These are phyloP conservation scores for Striga hermonthica DNA, from an alignment of 305 asterid genomes.

Conservation along the genomic window DNA sequence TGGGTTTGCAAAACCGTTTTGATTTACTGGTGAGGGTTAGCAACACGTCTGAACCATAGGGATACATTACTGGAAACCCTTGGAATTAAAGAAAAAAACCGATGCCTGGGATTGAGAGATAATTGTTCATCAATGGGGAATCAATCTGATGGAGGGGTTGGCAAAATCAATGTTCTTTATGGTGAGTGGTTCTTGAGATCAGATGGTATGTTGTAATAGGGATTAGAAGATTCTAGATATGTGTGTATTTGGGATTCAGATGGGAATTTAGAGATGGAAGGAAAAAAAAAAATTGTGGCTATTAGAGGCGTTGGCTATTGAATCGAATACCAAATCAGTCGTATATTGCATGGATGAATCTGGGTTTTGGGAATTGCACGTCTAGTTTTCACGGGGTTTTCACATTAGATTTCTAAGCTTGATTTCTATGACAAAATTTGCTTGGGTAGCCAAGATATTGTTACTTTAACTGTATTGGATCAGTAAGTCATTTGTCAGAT, in stretches of 20 bases:
- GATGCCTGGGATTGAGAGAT: slow-evolving; percentile 25
- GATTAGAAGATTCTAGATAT: slow-evolving; percentile 8
- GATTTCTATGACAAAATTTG: no score
- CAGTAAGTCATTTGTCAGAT: no score
- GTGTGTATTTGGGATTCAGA: no score
- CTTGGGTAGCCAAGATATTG: no score
- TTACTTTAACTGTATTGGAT: no score
- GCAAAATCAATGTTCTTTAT: slow-evolving; percentile 9
- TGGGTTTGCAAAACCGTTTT: slow-evolving; percentile 30
- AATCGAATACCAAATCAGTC: slow-evolving; percentile 15
- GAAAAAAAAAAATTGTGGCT: background rate
- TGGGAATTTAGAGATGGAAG: background rate
- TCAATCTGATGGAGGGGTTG: slow-evolving; percentile 26
- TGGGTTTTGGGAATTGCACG: slow-evolving; percentile 6
- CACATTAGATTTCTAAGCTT: background rate
- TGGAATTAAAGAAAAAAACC: background rate
- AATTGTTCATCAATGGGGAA: slow-evolving; percentile 30
- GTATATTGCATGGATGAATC: slow-evolving; percentile 1
- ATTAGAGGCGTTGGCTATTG: slow-evolving; percentile 10
- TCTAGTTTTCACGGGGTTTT: slow-evolving; percentile 5
- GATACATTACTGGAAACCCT: slow-evolving; percentile 36
- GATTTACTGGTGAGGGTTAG: slow-evolving; percentile 28
- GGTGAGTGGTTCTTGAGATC: slow-evolving; percentile 30
- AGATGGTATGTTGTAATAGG: slow-evolving; percentile 20
- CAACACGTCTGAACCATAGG: slow-evolving; percentile 19